Evolutionary conservation across 371 early-diverging fungal species (phyloP), one percentile per base, ranked within the genome.

Genomic region (Rhizopus stolonifer): DNA sequence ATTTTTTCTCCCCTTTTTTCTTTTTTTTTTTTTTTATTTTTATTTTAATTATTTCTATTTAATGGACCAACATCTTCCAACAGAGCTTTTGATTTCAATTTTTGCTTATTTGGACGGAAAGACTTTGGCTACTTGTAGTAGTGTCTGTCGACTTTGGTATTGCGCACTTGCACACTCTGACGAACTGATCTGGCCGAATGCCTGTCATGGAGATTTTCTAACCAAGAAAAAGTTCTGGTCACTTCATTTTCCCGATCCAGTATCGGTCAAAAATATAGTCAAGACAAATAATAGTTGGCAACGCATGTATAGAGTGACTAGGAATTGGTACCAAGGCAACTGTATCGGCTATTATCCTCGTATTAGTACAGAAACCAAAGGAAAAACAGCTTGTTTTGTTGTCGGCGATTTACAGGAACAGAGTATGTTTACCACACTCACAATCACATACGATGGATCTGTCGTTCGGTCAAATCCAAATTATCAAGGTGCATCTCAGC

Each of bases 401-500:
- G 69, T 83, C 14, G 83, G 83, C 4, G 44, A 72, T 7, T 77
- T 72, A 4, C 79, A 77, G 66, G 81, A 81, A 45, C 72, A 74
- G n/a, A 70, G 70, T 2, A 69, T 75, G 43, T 52, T 64, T 29
- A 81, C 81, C 4, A 47, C 52, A 6, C 39, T 83, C n/a, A 75
- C 74, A 2, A 24, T 80, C 2, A 52, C 68, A 7, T 36, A 55
- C 1, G 53, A 61, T 15, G 69, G 67, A 22, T 56, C 52, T 10
- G 46, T 82, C 22, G 53, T 80, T 11, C 72, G 79, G 8, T 83
- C 80, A 1, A 83, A 83, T 56, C 83, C 83, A 42, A 70, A 69
- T 15, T 83, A 83, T 54, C 69, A 71, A 33, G 34, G 33, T 19
- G 57, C 52, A 15, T 46, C 48, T 3, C 29, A 36, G 7, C 67